Evolutionary conservation across 116 monocot species (phyloP).

Genomic region (Trichopus zeylanicus): DNA sequence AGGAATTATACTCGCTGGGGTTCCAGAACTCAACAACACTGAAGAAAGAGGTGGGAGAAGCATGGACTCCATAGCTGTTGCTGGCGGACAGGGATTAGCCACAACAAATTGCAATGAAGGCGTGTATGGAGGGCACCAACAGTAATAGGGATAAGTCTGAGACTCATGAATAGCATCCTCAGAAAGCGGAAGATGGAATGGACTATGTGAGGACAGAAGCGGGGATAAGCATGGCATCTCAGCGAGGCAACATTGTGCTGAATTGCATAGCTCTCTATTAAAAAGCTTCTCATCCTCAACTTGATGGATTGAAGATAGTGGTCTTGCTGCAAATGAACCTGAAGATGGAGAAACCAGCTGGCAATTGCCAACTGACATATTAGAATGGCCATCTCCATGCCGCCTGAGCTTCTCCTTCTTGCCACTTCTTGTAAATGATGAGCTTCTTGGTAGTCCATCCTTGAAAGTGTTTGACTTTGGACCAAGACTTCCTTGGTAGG

Average conservation of each 20-base stretch:
- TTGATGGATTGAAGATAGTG: not conserved
- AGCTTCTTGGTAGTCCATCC: slow-evolving; percentile 26
- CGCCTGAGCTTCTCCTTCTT: slow-evolving; percentile 30
- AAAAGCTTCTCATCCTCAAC: slow-evolving; percentile 10
- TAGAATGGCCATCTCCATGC: slow-evolving; percentile 17
- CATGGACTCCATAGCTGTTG: slow-evolving; percentile 19
- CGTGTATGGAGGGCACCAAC: slow-evolving; percentile 71
- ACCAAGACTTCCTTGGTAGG: slow-evolving; percentile 36
- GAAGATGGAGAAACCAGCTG: slow-evolving; percentile 1
- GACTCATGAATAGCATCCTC: slow-evolving; percentile 7
- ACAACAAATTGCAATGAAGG: slow-evolving; percentile 27
- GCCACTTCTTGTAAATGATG: slow-evolving; percentile 15
- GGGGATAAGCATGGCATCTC: slow-evolving; percentile 12
- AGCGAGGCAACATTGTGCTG: slow-evolving; percentile 7
- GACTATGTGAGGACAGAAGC: slow-evolving; percentile 14
- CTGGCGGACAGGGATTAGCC: slow-evolving; percentile 7
- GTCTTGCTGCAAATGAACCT: not conserved
- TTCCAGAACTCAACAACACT: slow-evolving; percentile 16
- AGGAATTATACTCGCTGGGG: slow-evolving; percentile 10
- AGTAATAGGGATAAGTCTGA: slow-evolving; percentile 67
- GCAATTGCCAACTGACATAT: not conserved
- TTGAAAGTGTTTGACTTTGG: slow-evolving; percentile 54
- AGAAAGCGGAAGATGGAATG: slow-evolving; percentile 19
- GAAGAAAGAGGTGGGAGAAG: slow-evolving; percentile 55
- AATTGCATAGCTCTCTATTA: slow-evolving; percentile 1